These are phyloP conservation scores for Mortierella alpina DNA, from an alignment of 192 early-diverging fungal species.

Conservation along the genomic window DNA sequence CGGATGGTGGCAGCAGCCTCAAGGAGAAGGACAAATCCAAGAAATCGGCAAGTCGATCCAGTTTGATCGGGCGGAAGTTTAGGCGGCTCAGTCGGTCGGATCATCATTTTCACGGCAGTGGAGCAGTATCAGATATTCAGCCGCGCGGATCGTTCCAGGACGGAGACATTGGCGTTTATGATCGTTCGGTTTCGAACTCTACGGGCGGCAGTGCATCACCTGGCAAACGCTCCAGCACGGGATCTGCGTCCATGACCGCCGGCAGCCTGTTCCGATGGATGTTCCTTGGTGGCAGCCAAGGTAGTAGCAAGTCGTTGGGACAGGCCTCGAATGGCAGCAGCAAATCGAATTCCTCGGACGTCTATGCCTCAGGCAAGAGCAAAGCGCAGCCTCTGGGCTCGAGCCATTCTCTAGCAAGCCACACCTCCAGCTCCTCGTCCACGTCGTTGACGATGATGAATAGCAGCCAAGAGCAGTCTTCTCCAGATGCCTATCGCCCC, in stretches of 20 bases:
- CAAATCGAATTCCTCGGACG: not conserved
- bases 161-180: constrained; percentile 4
- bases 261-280: constrained; percentile 50
- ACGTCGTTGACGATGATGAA: constrained; percentile 22
- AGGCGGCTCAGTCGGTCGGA: constrained; percentile 33
- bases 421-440: constrained; percentile 16
- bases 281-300: constrained; percentile 9
- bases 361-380: not conserved
- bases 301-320: not conserved
- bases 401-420: constrained; percentile 20
- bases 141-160: constrained; percentile 17
- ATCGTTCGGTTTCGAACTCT: constrained; percentile 1
- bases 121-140: constrained; percentile 9
- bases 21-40: constrained; percentile 38
- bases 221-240: constrained; percentile 34
- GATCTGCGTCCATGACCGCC: constrained; percentile 32
- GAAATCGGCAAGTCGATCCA: constrained; percentile 38
- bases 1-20: constrained; percentile 4
- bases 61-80: constrained; percentile 40
- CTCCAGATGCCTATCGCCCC: constrained; percentile 24
- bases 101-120: not conserved
- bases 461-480: constrained; percentile 12
- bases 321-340: too few relatives aligned
- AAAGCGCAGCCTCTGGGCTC: constrained; percentile 8
- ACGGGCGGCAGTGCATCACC: not conserved